Base-by-base conservation (phyloP, 257 asterid genomes). In the Scutellaria barbata region DNA sequence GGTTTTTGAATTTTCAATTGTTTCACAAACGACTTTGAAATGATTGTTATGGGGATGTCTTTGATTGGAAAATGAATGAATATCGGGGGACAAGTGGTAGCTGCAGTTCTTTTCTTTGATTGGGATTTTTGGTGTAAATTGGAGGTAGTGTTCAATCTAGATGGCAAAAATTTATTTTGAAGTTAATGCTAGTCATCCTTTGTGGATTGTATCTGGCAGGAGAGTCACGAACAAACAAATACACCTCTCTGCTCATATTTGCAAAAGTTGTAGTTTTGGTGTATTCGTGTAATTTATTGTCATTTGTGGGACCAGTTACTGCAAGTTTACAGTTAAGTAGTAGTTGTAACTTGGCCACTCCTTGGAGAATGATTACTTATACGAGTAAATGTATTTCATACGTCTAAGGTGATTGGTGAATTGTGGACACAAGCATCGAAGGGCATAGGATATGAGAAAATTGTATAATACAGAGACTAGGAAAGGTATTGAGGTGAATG, bases 101-200 rank as follows among this genome's bases (percentile, higher is more conserved):
- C 58, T 13, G 50, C 69, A 16, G 63, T 30, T 30, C 40, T 22
- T 48, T 22, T 17, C 18, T 37, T 75, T 61, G 53, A 64, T 57
- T 60, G 50, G 75, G 54, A 63, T 46, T 55, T 45, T 18, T n/a
- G 52, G 48, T 9, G 18, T 25, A 41, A 64, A 39, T 42, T 68
- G 42, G 59, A 55, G 76, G 64, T 50, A 56, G 30, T 71, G 59
- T 58, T 6, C 33, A 12, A 16, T 62, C 55, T 63, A 63, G 73
- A 17, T 33, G 37, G 14, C 72, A 8, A 42, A 20, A 5, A 47
- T 48, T 56, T 37, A 5, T 22, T 56, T 54, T 55, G 13, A 53
- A 56, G 69, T 70, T 63, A 13, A 16, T 58, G 60, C 20, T 57
- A 12, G 14, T 43, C 16, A 43, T 3, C 13, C 43, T 51, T 4